Percentiles rank a stretch among this genome's conserved stretches.
Evolutionary conservation across 1,284 basidiomycete species (phyloP).

Genomic region (Anthracocystis walkeri): DNA sequence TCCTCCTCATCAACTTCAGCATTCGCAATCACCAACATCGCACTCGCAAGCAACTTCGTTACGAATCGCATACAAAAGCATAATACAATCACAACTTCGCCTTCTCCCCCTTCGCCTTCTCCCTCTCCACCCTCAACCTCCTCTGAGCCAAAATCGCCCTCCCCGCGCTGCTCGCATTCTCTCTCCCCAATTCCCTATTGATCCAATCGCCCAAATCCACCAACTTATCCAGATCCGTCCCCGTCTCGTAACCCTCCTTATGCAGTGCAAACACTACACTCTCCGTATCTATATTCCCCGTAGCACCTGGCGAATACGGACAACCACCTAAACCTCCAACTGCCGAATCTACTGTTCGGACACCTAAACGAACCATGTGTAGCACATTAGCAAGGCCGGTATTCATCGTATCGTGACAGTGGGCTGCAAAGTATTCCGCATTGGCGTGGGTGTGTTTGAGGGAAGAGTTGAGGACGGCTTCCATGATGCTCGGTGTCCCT

Average conservation of each 20-base stretch:
- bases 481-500: conserved; percentile 80
- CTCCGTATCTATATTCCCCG: conserved; percentile 68
- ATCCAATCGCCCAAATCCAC: conserved; percentile 56
- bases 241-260: conserved; percentile 78
- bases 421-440: conserved; percentile 40
- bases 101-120: conserved; percentile 8
- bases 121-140: conserved; percentile 29
- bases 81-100: conserved; percentile 19
- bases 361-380: conserved; percentile 70
- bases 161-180: conserved; percentile 48
- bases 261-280: conserved; percentile 87
- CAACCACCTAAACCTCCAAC: conserved; percentile 92
- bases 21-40: neutral
- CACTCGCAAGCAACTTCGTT: neutral
- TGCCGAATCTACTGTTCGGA: conserved; percentile 74
- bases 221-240: conserved; percentile 72
- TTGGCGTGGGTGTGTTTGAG: conserved; percentile 67
- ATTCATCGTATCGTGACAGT: conserved; percentile 94
- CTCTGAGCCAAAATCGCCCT: conserved; percentile 53
- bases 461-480: conserved; percentile 79
- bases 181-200: conserved; percentile 36
- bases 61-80: neutral
- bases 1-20: neutral
- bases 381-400: conserved; percentile 75
- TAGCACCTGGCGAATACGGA: conserved; percentile 88